Percentiles rank a stretch among this genome's conserved stretches.
phyloP scores from a whole-genome alignment of 164 flowering plant species.

The Tinospora cordifolia region DNA sequence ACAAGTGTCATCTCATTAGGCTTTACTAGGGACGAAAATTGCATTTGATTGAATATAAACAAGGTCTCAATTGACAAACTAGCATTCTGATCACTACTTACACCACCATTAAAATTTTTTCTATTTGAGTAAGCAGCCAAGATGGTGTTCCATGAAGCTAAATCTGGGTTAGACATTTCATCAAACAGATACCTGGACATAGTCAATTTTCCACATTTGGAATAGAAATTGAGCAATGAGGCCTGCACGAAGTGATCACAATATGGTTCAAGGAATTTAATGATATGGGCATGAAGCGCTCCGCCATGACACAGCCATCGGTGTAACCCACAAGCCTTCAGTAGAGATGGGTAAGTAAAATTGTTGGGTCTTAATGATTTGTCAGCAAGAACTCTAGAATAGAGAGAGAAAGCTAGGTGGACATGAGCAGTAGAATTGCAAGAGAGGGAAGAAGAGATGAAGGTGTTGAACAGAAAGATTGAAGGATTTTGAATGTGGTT shows the following conservation, averaged over 20 bases:
- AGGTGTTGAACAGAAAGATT: constrained; percentile 50
- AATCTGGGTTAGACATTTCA: constrained; percentile 42
- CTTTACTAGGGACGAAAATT: constrained; percentile 19
- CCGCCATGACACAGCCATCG: constrained; percentile 36
- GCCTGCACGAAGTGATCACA: constrained; percentile 46
- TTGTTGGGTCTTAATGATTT: constrained; percentile 30
- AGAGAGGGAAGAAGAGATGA: constrained; percentile 38
- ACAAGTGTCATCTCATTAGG: constrained; percentile 55
- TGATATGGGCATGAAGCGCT: constrained; percentile 46
- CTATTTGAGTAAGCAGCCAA: constrained; percentile 37
- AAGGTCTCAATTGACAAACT: constrained; percentile 35
- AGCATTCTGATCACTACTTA: constrained; percentile 12
- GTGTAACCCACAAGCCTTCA: constrained; percentile 43
- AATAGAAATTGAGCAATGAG: constrained; percentile 38
- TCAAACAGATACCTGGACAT: constrained; percentile 39
- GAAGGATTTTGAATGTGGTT: constrained; percentile 37
- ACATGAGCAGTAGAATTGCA: constrained; percentile 12
- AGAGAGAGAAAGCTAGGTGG: constrained; percentile 43
- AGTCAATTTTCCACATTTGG: constrained; percentile 36
- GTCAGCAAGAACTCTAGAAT: constrained; percentile 21
- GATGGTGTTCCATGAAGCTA: constrained; percentile 50
- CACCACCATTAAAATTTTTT: background rate
- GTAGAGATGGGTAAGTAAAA: constrained; percentile 57
- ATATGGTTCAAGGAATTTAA: constrained; percentile 39
- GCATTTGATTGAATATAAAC: constrained; percentile 42